A percentile compares a stretch with the other conserved stretches of the same genome.
Conservation (phyloP, 495 filamentous ascomycete genomes). For the Aspergillus bridgeri region DNA sequence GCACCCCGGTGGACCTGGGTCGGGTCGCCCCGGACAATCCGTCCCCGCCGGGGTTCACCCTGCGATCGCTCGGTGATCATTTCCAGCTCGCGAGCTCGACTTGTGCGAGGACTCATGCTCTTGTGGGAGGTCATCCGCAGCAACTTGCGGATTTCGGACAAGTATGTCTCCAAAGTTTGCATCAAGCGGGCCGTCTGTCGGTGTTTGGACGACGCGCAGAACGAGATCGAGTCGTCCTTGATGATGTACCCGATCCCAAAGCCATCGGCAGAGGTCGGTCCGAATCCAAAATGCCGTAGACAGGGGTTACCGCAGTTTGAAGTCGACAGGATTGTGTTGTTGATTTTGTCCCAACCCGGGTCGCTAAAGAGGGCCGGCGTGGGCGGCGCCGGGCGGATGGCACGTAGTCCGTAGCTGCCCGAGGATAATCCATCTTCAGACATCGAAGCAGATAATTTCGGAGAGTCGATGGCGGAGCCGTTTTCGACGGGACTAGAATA, state of each 20-base stretch:
- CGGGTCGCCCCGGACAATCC: constrained; percentile 44
- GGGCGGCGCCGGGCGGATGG: constrained; percentile 32
- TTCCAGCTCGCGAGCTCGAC: constrained; percentile 66
- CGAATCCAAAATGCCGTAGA: constrained; percentile 95
- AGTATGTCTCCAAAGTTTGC: constrained; percentile 82
- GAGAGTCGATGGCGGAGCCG: constrained; percentile 50
- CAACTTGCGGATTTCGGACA: constrained; percentile 84
- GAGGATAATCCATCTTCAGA: constrained; percentile 43
- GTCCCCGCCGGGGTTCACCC: constrained; percentile 39
- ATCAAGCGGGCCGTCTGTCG: constrained; percentile 87
- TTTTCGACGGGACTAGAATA: constrained; percentile 51
- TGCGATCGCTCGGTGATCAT: constrained; percentile 44
- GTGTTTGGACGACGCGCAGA: constrained; percentile 90
- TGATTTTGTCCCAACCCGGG: constrained; percentile 87
- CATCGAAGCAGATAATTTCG: constrained; percentile 47
- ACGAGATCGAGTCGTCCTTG: constrained; percentile 89
- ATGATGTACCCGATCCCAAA: constrained; percentile 99
- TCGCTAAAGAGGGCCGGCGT: constrained; percentile 86
- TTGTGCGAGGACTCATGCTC: constrained; percentile 51
- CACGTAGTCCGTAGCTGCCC: constrained; percentile 30
- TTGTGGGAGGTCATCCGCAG: constrained; percentile 63
- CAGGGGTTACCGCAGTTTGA: constrained; percentile 99
- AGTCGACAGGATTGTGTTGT: constrained; percentile 90
- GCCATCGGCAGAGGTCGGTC: constrained; percentile 88
- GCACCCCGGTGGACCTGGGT: constrained; percentile 31